Evolutionary conservation across 1,284 basidiomycete genomes (phyloP).

Genomic region (Papiliotrema nemorosa): DNA sequence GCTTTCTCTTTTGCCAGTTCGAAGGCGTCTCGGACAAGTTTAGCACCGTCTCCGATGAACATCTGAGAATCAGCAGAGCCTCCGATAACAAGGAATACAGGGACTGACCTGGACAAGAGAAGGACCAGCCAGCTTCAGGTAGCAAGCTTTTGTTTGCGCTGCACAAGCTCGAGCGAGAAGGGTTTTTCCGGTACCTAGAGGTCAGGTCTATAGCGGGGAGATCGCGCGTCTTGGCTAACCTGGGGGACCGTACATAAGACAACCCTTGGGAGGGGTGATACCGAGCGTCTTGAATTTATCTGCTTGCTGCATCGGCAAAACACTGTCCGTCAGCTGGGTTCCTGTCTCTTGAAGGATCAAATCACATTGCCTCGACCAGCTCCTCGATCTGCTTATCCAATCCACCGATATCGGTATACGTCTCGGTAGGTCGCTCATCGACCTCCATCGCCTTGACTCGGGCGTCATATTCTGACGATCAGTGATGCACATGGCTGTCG

Average conservation of each 20-base stretch:
- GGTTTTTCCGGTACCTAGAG: conserved; percentile 69
- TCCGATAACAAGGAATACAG: background rate
- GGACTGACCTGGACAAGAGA: conserved; percentile 61
- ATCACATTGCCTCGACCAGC: conserved; percentile 67
- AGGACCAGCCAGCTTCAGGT: conserved; percentile 73
- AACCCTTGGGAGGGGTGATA: conserved; percentile 75
- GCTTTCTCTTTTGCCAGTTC: conserved; percentile 97
- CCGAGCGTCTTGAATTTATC: conserved; percentile 76
- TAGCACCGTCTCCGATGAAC: conserved; percentile 87
- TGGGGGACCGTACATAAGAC: conserved; percentile 74
- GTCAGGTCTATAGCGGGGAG: conserved; percentile 2
- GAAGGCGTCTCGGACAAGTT: conserved; percentile 95
- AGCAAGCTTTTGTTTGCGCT: conserved; percentile 76
- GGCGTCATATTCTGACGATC: conserved; percentile 64
- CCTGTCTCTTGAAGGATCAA: background rate
- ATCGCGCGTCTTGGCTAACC: conserved; percentile 48
- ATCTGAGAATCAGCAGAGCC: conserved; percentile 50
- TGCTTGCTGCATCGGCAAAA: conserved; percentile 74
- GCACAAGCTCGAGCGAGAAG: conserved; percentile 72
- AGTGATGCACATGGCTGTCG: background rate
- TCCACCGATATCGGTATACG: conserved; percentile 74
- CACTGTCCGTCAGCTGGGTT: conserved; percentile 40
- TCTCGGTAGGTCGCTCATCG: conserved; percentile 73
- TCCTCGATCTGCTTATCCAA: conserved; percentile 80
- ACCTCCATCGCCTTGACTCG: conserved; percentile 92